Evolutionary conservation across 1,139 yeast genomes (phyloP).

Genomic region (Debaryomycetaceae sp.): DNA sequence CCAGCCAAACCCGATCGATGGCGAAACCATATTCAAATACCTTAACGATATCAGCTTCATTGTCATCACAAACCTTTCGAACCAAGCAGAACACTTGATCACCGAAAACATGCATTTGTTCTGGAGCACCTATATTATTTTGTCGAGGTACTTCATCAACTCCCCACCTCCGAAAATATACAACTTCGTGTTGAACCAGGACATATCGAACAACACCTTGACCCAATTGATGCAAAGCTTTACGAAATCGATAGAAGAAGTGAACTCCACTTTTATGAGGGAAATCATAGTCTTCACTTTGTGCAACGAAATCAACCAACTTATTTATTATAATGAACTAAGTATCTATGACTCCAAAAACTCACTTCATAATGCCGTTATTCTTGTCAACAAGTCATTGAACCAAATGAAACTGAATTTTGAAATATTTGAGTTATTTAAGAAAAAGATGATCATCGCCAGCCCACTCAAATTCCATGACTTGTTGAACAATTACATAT

Average conservation of each 20-base stretch:
- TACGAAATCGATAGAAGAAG: conserved; percentile 21
- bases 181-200: conserved; percentile 28
- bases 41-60: conserved; percentile 44
- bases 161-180: conserved; percentile 40
- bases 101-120: conserved; percentile 28
- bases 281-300: conserved; percentile 37
- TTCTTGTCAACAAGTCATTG: conserved; percentile 42
- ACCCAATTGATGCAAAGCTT: conserved; percentile 24
- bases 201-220: conserved; percentile 14
- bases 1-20: conserved; percentile 19
- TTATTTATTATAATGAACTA: conserved; percentile 26
- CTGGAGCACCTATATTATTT: conserved; percentile 43
- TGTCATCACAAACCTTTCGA: conserved; percentile 22
- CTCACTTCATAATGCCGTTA: conserved; percentile 45
- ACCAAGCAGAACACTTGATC: conserved; percentile 17
- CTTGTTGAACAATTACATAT: conserved; percentile 38
- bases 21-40: conserved; percentile 42
- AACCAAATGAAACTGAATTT: conserved; percentile 15
- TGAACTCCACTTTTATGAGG: conserved; percentile 23
- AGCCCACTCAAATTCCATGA: conserved; percentile 47
- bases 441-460: conserved; percentile 40
- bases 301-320: conserved; percentile 41
- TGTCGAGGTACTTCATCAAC: conserved; percentile 36
- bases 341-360: conserved; percentile 37
- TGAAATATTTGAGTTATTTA: conserved; percentile 33